Evolutionary conservation across 208 protist species (phyloP), one percentile per base, ranked within the genome.

Genomic region (Blastocrithidia nonstop): DNA sequence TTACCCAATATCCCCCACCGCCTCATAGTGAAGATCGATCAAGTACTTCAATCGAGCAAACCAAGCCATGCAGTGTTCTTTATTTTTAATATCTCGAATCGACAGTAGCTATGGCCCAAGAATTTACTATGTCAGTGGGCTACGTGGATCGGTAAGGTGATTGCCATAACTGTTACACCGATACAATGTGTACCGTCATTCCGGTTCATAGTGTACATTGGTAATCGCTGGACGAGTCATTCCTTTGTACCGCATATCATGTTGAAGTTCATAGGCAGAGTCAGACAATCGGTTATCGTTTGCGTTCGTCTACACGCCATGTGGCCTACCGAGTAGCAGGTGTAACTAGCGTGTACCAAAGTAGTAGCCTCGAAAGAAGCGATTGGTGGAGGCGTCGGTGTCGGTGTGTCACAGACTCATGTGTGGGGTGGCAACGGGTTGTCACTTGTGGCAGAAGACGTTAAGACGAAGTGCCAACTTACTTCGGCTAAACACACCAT

Each of bases 361-460:
- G 28, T 83, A 64, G 50, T 88, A 91, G 43, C 44, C 61, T 20
- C 77, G 66, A 27, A 88, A 91, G 41, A 86, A 87, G 15, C 77
- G 82, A 31, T 91, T 91, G 15, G 49, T 88, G 15, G 32, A 69
- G 23, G 77, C 77, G 55, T 91, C 82, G n/a, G 82, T 91, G 59
- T 91, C 82, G 2, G 71, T 82, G 29, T 87, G 77, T 78, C 82
- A 91, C 5, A 91, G 60, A 33, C 61, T 80, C 77, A 86, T 85
- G 63, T 91, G 82, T 35, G 63, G 70, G 9, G 58, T 73, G 58
- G 82, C 79, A 11, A 87, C 49, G 11, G 76, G 82, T 7, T 76
- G 86, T 19, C 86, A 77, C 37, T 71, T 70, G 20, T 35, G 71
- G 75, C 26, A 86, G 58, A 8, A 72, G 76, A 17, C 82, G 76